A percentile compares a stretch with the other conserved stretches of the same genome.
phyloP scores from a whole-genome alignment of 1,139 yeast genomes.

The Saccharomycopsis phalli region DNA sequence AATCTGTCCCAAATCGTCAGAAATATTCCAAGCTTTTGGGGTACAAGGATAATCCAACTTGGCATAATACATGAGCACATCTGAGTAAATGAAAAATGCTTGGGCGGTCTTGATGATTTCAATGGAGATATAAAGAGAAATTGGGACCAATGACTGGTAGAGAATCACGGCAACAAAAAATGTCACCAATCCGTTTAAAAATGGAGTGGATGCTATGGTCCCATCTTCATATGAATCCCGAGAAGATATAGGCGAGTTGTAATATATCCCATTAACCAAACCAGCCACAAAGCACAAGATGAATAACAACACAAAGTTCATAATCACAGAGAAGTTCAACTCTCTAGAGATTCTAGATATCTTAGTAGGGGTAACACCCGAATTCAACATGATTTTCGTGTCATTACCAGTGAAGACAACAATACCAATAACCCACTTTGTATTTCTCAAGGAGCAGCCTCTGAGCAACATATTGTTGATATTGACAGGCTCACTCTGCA shows the following conservation, averaged over 20 bases:
- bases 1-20: conserved; percentile 95
- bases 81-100: conserved; percentile 88
- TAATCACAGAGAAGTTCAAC: conserved; percentile 69
- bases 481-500: conserved; percentile 58
- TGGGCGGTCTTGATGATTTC: conserved; percentile 93
- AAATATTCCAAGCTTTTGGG: conserved; percentile 94
- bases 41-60: conserved; percentile 88
- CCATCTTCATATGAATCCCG: conserved; percentile 66
- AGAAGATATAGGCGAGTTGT: conserved; percentile 44
- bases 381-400: conserved; percentile 85
- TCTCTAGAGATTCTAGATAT: conserved; percentile 75
- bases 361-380: conserved; percentile 91
- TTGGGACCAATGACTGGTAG: conserved; percentile 88
- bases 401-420: conserved; percentile 88
- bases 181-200: conserved; percentile 72
- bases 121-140: conserved; percentile 86
- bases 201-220: conserved; percentile 47
- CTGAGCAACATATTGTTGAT: conserved; percentile 76
- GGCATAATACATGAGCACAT: conserved; percentile 76
- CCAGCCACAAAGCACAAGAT: conserved; percentile 77
- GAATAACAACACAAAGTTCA: conserved; percentile 70
- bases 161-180: conserved; percentile 86
- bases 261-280: conserved; percentile 71
- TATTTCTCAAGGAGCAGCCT: conserved; percentile 88
- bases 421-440: conserved; percentile 88